Evolutionary conservation across 257 asterid genomes (phyloP).

Genomic region (Solanum clarkiae): DNA sequence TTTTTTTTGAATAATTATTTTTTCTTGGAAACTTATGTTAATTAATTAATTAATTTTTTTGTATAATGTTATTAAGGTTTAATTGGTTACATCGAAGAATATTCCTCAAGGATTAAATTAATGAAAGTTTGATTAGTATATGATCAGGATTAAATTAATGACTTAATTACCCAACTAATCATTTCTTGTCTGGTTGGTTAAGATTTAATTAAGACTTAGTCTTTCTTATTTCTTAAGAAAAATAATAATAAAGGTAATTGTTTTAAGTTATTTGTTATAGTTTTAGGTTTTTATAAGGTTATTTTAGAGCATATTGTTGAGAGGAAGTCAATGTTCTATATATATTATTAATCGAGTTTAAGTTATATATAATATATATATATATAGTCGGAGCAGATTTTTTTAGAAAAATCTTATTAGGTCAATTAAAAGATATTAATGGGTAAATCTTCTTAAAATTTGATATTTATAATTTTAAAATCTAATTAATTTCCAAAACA

Average conservation of each 20-base stretch:
- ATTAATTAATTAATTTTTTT: not conserved
- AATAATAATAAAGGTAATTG: not conserved
- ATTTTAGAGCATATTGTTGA: not conserved
- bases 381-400: no score
- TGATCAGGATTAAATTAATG: not conserved
- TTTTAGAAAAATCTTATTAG: no score
- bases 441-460: not conserved
- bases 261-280: not conserved
- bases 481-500: no score
- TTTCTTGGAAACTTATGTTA: not conserved
- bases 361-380: no score
- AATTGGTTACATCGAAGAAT: not conserved
- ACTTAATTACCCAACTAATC: not conserved
- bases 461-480: not conserved
- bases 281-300: not conserved
- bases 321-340: not conserved
- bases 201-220: not conserved
- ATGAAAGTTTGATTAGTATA: not conserved
- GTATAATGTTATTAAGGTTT: not conserved
- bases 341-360: not conserved
- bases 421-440: no score
- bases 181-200: not conserved
- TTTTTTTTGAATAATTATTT: not conserved
- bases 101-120: not conserved
- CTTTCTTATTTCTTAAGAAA: not conserved